Conservation (phyloP, 2,329 filamentous ascomycete species). For the Ophiostoma angusticollis region DNA sequence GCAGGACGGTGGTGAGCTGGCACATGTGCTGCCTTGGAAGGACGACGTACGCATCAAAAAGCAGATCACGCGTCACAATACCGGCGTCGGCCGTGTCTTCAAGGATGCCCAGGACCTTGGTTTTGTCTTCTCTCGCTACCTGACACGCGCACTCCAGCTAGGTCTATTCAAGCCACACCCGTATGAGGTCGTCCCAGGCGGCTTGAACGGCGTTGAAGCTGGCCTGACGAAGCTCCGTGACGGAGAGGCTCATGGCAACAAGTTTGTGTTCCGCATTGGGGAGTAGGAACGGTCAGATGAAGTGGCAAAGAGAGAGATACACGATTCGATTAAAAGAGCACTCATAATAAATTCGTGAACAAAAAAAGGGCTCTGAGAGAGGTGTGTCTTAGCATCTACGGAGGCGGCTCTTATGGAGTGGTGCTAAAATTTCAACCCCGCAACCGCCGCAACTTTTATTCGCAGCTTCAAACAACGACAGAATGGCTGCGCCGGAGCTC, state of each 20-base stretch:
- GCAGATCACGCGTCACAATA: conserved; percentile 14
- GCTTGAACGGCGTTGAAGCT: conserved; percentile 35
- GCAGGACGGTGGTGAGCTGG: conserved; percentile 19
- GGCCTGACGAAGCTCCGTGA: conserved; percentile 37
- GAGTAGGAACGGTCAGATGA: not conserved
- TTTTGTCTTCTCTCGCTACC: conserved; percentile 24
- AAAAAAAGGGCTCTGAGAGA: not conserved
- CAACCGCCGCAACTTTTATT: not conserved
- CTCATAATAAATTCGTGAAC: not conserved
- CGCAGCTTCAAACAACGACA: not conserved
- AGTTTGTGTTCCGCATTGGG: conserved; percentile 39
- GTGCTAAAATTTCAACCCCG: conserved; percentile 4
- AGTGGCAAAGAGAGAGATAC: not conserved
- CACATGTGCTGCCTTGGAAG: conserved; percentile 17
- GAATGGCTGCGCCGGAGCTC: conserved; percentile 24
- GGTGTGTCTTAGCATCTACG: too few relatives aligned
- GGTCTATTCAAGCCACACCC: conserved; percentile 34
- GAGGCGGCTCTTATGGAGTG: too few relatives aligned
- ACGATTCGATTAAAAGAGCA: not conserved
- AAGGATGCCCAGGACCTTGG: conserved; percentile 22
- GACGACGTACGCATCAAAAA: conserved; percentile 12
- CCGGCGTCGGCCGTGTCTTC: conserved; percentile 16
- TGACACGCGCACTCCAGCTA: conserved; percentile 25
- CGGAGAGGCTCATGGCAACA: conserved; percentile 45
- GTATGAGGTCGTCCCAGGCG: conserved; percentile 34